Evolutionary conservation across 371 early-diverging fungal species (phyloP).

Genomic region (Circinella umbellata): DNA sequence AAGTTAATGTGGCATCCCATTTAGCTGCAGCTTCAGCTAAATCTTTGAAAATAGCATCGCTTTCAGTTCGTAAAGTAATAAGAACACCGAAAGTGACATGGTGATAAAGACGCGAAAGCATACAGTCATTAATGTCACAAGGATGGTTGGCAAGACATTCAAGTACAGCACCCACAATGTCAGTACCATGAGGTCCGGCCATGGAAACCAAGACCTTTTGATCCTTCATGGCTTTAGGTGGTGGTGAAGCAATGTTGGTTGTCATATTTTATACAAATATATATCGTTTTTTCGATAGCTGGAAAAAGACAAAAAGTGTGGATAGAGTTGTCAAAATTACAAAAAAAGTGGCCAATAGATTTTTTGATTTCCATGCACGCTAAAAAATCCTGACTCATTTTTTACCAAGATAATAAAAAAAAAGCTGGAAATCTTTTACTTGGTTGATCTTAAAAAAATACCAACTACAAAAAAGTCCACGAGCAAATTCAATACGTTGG

Average conservation of each 20-base stretch:
- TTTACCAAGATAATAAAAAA: no score
- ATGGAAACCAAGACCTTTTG: conserved; percentile 74
- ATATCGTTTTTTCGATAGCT: no score
- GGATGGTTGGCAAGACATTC: conserved; percentile 72
- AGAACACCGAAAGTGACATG: conserved; percentile 87
- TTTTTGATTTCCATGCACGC: no score
- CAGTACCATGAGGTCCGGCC: conserved; percentile 88
- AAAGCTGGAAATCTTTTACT: no score
- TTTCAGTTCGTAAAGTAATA: conserved; percentile 70
- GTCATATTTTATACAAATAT: not conserved
- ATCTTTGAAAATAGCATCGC: conserved; percentile 76
- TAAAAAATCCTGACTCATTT: no score
- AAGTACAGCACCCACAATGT: conserved; percentile 83
- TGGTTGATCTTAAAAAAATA: no score
- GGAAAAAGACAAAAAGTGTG: no score
- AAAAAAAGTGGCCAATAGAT: no score
- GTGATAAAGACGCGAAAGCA: conserved; percentile 85
- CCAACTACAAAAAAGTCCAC: no score
- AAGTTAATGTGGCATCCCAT: conserved; percentile 83
- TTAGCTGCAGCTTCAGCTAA: conserved; percentile 74
- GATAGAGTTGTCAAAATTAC: no score
- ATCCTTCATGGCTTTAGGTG: conserved; percentile 58
- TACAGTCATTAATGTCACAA: conserved; percentile 79
- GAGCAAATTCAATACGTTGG: no score
- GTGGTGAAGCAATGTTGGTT: conserved; percentile 21